These are phyloP conservation scores for Fusarium graminum DNA, from an alignment of 2,329 filamentous ascomycete species.

Conservation along the genomic window DNA sequence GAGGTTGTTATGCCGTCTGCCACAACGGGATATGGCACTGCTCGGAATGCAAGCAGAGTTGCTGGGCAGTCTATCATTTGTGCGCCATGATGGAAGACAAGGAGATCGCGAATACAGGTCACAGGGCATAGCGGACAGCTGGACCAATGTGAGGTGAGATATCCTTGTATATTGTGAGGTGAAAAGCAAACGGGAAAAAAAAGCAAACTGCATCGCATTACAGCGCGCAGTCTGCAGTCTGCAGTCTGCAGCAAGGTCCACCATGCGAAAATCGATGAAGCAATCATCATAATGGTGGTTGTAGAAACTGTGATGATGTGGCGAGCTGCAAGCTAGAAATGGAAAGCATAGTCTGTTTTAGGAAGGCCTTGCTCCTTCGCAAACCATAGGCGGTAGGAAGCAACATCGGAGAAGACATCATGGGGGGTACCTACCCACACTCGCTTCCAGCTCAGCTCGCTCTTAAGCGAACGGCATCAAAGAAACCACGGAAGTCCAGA, in stretches of 20 bases:
- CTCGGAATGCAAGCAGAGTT: constrained; percentile 7
- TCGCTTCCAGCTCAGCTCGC: constrained; percentile 27
- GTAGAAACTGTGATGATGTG: constrained; percentile 35
- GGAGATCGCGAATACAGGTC: constrained; percentile 11
- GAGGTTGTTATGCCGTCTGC: constrained; percentile 41
- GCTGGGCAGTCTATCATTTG: constrained; percentile 32
- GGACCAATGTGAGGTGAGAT: constrained; percentile 12
- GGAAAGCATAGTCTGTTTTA: constrained; percentile 42
- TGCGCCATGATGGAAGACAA: constrained; percentile 28
- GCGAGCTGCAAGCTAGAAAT: constrained; percentile 41
- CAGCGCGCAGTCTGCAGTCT: neutral
- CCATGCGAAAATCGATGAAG: constrained; percentile 19
- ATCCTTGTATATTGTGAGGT: constrained; percentile 16
- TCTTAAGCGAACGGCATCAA: constrained; percentile 13
- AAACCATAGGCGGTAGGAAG: constrained; percentile 21
- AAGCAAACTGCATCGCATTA: constrained; percentile 8
- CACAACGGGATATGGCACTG: constrained; percentile 30
- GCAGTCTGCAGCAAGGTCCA: constrained; percentile 2
- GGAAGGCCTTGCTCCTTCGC: constrained; percentile 29
- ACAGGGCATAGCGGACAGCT: constrained; percentile 3
- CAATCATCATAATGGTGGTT: constrained; percentile 30
- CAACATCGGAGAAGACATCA: constrained; percentile 16
- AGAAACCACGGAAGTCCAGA: constrained; percentile 3
- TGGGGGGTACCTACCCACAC: constrained; percentile 16
- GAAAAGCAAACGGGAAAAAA: constrained; percentile 9